Evolutionary conservation across 1,284 basidiomycete genomes (phyloP), one percentile per base, ranked within the genome.

Genomic region (Inonotus obliquus): DNA sequence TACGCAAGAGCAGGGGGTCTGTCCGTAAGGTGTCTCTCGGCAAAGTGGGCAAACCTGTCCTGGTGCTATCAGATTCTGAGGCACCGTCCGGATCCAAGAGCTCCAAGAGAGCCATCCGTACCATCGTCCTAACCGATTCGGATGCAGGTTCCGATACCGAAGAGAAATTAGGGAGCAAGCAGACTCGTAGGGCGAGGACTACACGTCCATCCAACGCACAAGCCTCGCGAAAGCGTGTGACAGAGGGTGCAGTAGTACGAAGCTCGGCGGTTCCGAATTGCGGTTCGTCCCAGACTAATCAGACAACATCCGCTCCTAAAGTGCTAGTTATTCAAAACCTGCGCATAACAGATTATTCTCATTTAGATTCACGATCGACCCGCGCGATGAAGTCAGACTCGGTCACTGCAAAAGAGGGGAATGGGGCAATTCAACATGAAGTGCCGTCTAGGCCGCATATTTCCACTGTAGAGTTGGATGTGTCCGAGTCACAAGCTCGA

Each of bases 51-150:
- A 11, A 21, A 41, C 6, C 38, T 25, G 27, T 32, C 52, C 19
- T 25, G 10, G 54, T 41, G 14, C 23, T 29, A 11, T n/a, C 19
- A 21, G 54, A 63, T 14, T n/a, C 25, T 13, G 55, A 57, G 5
- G 19, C 39, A 4, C 14, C 48, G 10, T 48, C 23, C 35, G 57
- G 35, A 54, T 37, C 63, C 17, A 14, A 44, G 21, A 21, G 37
- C 32, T 55, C 61, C 45, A 52, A 59, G 41, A 55, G 47, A 39
- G 56, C 63, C 32, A 47, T 47, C 45, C 53, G 51, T 11, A 19
- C 57, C 1, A 51, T 61, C 17, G 19, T 54, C 10, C n/a, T 59
- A 44, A 45, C 47, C 35, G 61, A 59, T 25, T 51, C 61, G 32
- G 52, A 64, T n/a, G 47, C 61, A 23, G 54, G 49, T 11, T 27